phyloP scores from a whole-genome alignment of 2,329 filamentous ascomycete genomes.

The Aspergillus sp. region DNA sequence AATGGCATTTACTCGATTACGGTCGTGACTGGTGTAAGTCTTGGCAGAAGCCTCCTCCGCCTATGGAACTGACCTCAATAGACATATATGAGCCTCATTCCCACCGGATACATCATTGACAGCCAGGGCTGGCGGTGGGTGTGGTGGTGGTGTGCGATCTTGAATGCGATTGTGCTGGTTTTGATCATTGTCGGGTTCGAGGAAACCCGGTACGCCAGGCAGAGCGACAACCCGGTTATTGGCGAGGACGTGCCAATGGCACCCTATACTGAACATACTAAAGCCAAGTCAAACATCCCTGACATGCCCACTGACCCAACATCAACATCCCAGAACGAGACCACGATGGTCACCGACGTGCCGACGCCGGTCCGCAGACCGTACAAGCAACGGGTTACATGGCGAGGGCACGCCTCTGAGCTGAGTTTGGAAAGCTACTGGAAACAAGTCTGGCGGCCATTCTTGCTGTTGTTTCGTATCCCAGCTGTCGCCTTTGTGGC shows the following conservation, averaged over 20 bases:
- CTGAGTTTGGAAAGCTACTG: neutral
- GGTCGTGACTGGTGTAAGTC: slow-evolving; percentile 3
- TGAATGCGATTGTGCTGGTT: slow-evolving; percentile 40
- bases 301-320: neutral
- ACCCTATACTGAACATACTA: neutral
- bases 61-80: neutral
- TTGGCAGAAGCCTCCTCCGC: too few species aligned
- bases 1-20: slow-evolving; percentile 10
- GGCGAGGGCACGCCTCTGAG: neutral
- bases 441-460: slow-evolving; percentile 26
- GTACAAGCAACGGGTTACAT: neutral
- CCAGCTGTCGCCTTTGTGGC: slow-evolving; percentile 52
- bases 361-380: neutral
- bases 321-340: too few species aligned
- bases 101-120: slow-evolving; percentile 32
- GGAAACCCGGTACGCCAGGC: slow-evolving; percentile 37
- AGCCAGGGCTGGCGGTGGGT: slow-evolving; percentile 52
- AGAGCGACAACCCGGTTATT: neutral
- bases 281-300: neutral
- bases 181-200: slow-evolving; percentile 48
- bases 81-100: slow-evolving; percentile 9
- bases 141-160: slow-evolving; percentile 50
- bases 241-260: neutral
- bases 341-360: too few species aligned
- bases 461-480: slow-evolving; percentile 31